These are phyloP conservation scores for Aspergillus phoenicis DNA, from an alignment of 2,329 filamentous ascomycete genomes.

Conservation along the genomic window DNA sequence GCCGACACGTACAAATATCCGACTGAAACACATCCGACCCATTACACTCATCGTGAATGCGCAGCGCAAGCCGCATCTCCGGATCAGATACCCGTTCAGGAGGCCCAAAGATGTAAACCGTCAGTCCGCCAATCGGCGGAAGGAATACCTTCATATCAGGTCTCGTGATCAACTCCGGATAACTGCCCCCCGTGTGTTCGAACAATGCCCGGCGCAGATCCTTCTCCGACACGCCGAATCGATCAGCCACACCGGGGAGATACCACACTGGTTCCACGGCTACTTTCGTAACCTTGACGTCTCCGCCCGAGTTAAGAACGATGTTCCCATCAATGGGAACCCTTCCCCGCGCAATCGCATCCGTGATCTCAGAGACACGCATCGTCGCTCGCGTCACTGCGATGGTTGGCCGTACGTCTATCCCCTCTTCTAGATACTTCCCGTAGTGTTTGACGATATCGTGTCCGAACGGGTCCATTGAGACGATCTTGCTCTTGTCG, in stretches of 20 bases:
- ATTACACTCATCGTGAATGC: slow-evolving; percentile 89
- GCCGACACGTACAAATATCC: slow-evolving; percentile 91
- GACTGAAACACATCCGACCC: slow-evolving; percentile 97
- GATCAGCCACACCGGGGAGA: slow-evolving; percentile 81
- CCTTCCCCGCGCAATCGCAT: slow-evolving; percentile 78
- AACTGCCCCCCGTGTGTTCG: slow-evolving; percentile 93
- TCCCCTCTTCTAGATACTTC: slow-evolving; percentile 69
- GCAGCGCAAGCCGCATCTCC: slow-evolving; percentile 74
- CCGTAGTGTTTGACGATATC: slow-evolving; percentile 79
- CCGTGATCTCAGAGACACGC: slow-evolving; percentile 92
- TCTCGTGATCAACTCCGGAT: slow-evolving; percentile 93
- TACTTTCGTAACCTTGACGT: slow-evolving; percentile 92
- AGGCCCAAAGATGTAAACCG: slow-evolving; percentile 96
- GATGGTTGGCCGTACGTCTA: slow-evolving; percentile 84
- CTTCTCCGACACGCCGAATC: slow-evolving; percentile 90
- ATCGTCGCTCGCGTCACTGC: slow-evolving; percentile 91
- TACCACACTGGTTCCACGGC: slow-evolving; percentile 97
- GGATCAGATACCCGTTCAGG: slow-evolving; percentile 91
- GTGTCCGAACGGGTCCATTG: slow-evolving; percentile 97
- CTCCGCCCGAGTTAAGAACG: slow-evolving; percentile 78
- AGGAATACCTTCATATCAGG: slow-evolving; percentile 94
- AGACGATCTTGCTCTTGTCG: slow-evolving; percentile 90
- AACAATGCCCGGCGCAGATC: slow-evolving; percentile 86
- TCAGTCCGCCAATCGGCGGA: slow-evolving; percentile 91
- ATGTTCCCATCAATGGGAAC: slow-evolving; percentile 83